Evolutionary conservation across 192 early-diverging fungal species (phyloP).

Genomic region (Kappamyces sp.): DNA sequence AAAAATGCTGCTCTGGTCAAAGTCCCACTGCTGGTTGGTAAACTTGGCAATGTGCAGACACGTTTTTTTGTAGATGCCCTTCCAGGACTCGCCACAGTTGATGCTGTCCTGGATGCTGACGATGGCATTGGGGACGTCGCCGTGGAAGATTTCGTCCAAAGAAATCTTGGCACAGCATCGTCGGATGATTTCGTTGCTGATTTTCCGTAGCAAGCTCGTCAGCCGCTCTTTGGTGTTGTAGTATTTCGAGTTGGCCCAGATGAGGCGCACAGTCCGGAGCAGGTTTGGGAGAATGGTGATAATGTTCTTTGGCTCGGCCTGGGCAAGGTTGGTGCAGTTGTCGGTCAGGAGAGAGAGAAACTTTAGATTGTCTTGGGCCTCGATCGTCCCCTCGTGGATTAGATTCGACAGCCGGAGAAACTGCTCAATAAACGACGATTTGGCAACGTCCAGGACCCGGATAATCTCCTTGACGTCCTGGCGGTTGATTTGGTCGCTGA

Average conservation of each 20-base stretch:
- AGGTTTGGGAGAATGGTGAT: slow-evolving; percentile 43
- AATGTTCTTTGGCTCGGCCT: slow-evolving; percentile 48
- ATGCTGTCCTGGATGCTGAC: slow-evolving; percentile 52
- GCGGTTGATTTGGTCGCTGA: slow-evolving; percentile 51
- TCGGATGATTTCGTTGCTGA: slow-evolving; percentile 59
- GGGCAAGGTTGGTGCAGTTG: slow-evolving; percentile 42
- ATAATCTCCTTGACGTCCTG: slow-evolving; percentile 49
- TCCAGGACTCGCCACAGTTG: slow-evolving; percentile 58
- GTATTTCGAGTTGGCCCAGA: slow-evolving; percentile 57
- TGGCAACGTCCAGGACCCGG: slow-evolving; percentile 44
- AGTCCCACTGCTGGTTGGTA: slow-evolving; percentile 45
- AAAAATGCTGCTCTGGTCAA: slow-evolving; percentile 62
- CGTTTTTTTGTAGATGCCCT: slow-evolving; percentile 45
- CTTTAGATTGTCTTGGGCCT: slow-evolving; percentile 62
- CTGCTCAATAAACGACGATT: slow-evolving; percentile 58
- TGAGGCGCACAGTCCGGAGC: slow-evolving; percentile 51
- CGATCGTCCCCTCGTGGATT: slow-evolving; percentile 55
- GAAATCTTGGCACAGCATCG: slow-evolving; percentile 56
- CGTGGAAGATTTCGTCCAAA: slow-evolving; percentile 60
- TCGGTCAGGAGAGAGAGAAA: slow-evolving; percentile 51
- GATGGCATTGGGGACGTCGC: slow-evolving; percentile 53
- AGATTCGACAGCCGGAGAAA: slow-evolving; percentile 52
- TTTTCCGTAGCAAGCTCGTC: slow-evolving; percentile 52
- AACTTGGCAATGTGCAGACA: slow-evolving; percentile 45
- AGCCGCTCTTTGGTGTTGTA: slow-evolving; percentile 59